Evolutionary conservation across 495 filamentous ascomycete species (phyloP), one percentile per base, ranked within the genome.

Genomic region (Neurospora sp.): DNA sequence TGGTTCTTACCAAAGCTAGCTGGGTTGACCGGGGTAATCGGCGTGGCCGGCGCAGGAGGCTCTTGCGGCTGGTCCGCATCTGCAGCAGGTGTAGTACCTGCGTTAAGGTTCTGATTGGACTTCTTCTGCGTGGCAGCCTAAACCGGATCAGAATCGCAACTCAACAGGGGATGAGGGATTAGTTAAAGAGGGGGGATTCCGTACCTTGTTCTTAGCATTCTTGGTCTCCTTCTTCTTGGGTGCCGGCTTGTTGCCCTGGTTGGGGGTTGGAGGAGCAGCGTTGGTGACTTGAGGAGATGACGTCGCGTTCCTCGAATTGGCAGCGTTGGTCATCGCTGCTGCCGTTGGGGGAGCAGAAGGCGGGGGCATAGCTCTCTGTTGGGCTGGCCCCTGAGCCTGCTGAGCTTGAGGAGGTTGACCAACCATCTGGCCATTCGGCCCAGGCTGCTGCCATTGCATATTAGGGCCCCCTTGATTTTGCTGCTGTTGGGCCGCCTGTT

Each of bases 171-270:
- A 79, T 69, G 78, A 78, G 73, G 77, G 54, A 71, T 78, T 76
- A 77, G 70, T 75, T 72, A 82, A 77, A 69, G 73, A 72, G 78
- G 72, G 44, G 54, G 54, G 27, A 78, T 71, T 76, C 83, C 88
- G 78, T 89, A 96, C 95, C 92, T 97, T 97, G 79, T 87, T 83
- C 79, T 87, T 89, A 3, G 83, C 82, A 72, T 89, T 88, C 81
- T 92, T 92, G 5, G 85, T 81, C 37, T 92, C 91, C 84, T 95
- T 95, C 88, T 95, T 95, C 84, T 95, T 97, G 0, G 93, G 92
- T 54, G 89, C 90, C 0, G 93, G 75, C 82, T 99, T 98, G 77
- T 88, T 91, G 1, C 84, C 77, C 80, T 92, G 92, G 75, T 90
- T 88, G 12, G 96, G 96, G 4, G 96, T 99, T 8, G 95, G 95